These are phyloP conservation scores for Gautieria morchelliformis DNA, from an alignment of 768 basidiomycete species.

Conservation along the genomic window DNA sequence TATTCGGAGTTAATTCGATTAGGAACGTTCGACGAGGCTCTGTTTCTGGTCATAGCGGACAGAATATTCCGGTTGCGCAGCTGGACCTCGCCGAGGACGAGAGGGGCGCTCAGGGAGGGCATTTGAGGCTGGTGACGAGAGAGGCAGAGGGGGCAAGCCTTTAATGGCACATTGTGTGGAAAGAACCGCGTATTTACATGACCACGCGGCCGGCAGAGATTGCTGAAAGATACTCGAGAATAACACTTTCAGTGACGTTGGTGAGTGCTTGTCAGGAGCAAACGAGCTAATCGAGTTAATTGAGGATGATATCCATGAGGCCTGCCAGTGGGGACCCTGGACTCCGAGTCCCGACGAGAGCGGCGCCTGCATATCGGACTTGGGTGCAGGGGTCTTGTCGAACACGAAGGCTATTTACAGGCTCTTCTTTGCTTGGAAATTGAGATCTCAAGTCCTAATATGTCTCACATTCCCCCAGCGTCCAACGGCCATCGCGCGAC, in stretches of 20 bases:
- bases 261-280: not conserved
- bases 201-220: not conserved
- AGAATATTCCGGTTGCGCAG: conserved; percentile 31
- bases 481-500: no score
- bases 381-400: no score
- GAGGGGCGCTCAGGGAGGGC: conserved; percentile 14
- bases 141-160: not conserved
- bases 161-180: not conserved
- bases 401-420: no score
- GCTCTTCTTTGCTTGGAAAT: no score
- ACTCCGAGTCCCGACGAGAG: not conserved
- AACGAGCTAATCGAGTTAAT: not conserved
- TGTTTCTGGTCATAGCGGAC: conserved; percentile 33
- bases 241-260: not conserved
- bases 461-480: not conserved
- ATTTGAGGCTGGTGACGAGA: not conserved
- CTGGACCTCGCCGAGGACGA: conserved; percentile 28
- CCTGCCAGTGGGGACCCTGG: not conserved
- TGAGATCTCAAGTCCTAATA: not conserved
- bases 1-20: conserved; percentile 29
- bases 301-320: not conserved
- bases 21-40: conserved; percentile 26
- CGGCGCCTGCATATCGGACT: not conserved
- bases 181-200: not conserved
- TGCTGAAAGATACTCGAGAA: not conserved